These are phyloP conservation scores for Persicaria maculosa DNA, from an alignment of 148 eudicot species.

Conservation along the genomic window DNA sequence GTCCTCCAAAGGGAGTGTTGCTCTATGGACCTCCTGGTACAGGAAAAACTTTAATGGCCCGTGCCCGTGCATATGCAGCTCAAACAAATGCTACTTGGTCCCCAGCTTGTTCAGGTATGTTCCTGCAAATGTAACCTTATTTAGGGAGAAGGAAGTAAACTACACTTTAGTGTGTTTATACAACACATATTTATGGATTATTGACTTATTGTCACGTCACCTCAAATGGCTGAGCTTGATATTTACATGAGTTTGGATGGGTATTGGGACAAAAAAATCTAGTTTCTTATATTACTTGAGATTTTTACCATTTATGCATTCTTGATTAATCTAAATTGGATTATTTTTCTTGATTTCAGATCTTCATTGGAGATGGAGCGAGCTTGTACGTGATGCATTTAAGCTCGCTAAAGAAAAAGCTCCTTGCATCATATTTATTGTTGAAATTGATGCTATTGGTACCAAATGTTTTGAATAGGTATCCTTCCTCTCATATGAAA, in stretches of 20 bases:
- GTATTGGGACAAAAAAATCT: no score
- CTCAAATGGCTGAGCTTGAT: no score
- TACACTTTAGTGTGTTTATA: no score
- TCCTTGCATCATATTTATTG: slow-evolving; percentile 94
- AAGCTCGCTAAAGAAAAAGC: slow-evolving; percentile 95
- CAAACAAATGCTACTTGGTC: slow-evolving; percentile 99
- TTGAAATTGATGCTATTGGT: slow-evolving; percentile 98
- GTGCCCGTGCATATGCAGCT: slow-evolving; percentile 99
- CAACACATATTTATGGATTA: neutral
- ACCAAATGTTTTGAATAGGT: slow-evolving; percentile 98
- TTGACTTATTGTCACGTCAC: no score
- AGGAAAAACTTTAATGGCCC: slow-evolving; percentile 95
- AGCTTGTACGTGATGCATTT: slow-evolving; percentile 97
- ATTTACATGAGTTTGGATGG: no score
- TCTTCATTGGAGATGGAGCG: slow-evolving; percentile 98
- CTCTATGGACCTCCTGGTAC: slow-evolving; percentile 98
- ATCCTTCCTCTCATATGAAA: neutral
- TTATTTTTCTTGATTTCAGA: slow-evolving; percentile 29
- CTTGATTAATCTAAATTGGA: neutral
- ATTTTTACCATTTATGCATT: no score
- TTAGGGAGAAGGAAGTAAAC: no score
- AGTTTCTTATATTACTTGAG: no score
- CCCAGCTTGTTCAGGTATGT: slow-evolving; percentile 93
- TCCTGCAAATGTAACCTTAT: neutral
- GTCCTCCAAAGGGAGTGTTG: slow-evolving; percentile 94